Base-by-base conservation (phyloP, 1,284 basidiomycete species). In the Puccinia triticina region DNA sequence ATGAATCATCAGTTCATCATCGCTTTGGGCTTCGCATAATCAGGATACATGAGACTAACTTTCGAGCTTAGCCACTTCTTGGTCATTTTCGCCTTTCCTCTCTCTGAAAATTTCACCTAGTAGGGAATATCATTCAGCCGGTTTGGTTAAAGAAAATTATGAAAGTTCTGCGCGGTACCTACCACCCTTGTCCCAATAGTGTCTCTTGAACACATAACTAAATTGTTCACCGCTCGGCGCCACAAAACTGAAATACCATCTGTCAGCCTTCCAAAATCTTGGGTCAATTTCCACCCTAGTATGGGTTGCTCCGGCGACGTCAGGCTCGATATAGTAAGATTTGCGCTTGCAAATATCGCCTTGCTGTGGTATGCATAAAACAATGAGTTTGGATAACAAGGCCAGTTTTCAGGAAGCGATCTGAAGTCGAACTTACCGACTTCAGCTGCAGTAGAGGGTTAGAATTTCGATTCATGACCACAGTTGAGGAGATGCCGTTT, bases 221-320 rank as follows among this genome's bases (percentile, higher is more conserved):
- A 71, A 46, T 34, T 71, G 26, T 50, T 48, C 69, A 71, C 69
- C 69, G 26, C 29, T 26, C 0, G 69, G 43, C 10, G 69, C 48
- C 14, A 71, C 23, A 37, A 48, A 71, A 29, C 48, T 71, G 69
- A 71, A 48, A 12, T n/a, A n/a, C 69, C 69, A 71, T 50, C 48
- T 48, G 48, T 71, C 69, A 26, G 69, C 69, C 18, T 29, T 48
- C 43, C 18, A 16, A 34, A 37, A 37, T 5, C 69, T 37, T 16
- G 69, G 69, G 69, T 71, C 14, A 14, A 71, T 71, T 50, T 71
- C 29, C 5, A 71, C n/a, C 48, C 29, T 29, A 37, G 14, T 14
- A 50, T 50, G 69, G 43, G 26, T 48, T 34, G 26, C 18, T 29
- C 46, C 69, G 61, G 18, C 34, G 34, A 8, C 16, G 61, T 66